Conservation (phyloP, 1,284 basidiomycete genomes). For the Rhodotorula sp. region DNA sequence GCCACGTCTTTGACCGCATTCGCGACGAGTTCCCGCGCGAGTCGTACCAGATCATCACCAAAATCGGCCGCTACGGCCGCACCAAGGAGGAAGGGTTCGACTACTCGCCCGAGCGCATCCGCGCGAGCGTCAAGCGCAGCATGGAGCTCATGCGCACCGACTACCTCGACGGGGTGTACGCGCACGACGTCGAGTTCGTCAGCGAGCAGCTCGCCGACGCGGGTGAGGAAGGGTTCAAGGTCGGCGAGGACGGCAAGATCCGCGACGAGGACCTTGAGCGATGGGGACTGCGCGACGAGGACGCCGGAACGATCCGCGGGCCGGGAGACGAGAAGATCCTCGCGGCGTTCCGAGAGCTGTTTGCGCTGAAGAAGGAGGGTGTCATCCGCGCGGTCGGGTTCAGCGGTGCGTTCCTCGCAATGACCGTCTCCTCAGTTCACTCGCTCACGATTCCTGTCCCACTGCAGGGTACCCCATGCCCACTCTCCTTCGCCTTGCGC, state of each 20-base stretch:
- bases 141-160: slow-evolving; percentile 72
- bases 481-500: slow-evolving; percentile 76
- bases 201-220: slow-evolving; percentile 40
- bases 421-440: too few relatives aligned
- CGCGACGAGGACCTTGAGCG: slow-evolving; percentile 36
- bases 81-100: slow-evolving; percentile 65
- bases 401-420: slow-evolving; percentile 60
- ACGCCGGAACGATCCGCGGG: slow-evolving; percentile 65
- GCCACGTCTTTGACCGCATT: slow-evolving; percentile 63
- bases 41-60: slow-evolving; percentile 80
- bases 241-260: slow-evolving; percentile 41
- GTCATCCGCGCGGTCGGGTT: slow-evolving; percentile 79
- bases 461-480: slow-evolving; percentile 80
- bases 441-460: neutral
- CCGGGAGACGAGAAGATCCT: slow-evolving; percentile 79
- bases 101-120: slow-evolving; percentile 71
- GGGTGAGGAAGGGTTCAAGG: slow-evolving; percentile 39
- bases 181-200: slow-evolving; percentile 92
- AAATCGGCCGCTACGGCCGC: slow-evolving; percentile 81
- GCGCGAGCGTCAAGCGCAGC: slow-evolving; percentile 69
- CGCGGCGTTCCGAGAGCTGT: slow-evolving; percentile 69
- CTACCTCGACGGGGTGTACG: slow-evolving; percentile 80
- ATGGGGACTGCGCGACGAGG: slow-evolving; percentile 53
- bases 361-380: slow-evolving; percentile 74
- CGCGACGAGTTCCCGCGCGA: slow-evolving; percentile 71